Evolutionary conservation across 108 stramenopile genomes (phyloP).

Genomic region (Pseudonitzschia pungens): DNA sequence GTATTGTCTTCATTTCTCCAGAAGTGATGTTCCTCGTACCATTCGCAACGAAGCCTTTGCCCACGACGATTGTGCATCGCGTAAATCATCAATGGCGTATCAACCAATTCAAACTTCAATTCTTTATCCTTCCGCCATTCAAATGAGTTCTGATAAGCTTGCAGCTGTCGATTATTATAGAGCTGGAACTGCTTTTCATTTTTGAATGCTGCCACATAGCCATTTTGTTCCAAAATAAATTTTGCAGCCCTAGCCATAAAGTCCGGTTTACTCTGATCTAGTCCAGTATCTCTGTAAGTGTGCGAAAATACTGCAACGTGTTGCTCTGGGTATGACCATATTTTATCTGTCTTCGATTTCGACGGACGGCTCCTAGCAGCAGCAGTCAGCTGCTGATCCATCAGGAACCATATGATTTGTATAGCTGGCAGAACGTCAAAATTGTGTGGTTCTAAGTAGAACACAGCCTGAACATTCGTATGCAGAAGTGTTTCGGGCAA

Average conservation of each 20-base stretch:
- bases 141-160: constrained; percentile 48
- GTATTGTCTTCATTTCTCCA: constrained; percentile 49
- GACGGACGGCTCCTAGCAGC: neutral
- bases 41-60: constrained; percentile 61
- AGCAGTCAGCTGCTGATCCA: constrained; percentile 37
- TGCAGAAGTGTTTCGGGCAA: constrained; percentile 53
- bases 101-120: constrained; percentile 31
- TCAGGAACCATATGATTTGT: constrained; percentile 25
- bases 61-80: constrained; percentile 52
- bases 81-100: constrained; percentile 55
- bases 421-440: constrained; percentile 32
- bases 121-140: constrained; percentile 15
- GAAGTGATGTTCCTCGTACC: constrained; percentile 73
- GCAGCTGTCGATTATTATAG: constrained; percentile 30
- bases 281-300: constrained; percentile 2
- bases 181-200: constrained; percentile 17
- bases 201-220: neutral
- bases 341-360: neutral
- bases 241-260: constrained; percentile 13
- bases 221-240: constrained; percentile 19
- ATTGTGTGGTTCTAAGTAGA: constrained; percentile 49
- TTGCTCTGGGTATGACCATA: constrained; percentile 22
- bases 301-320: constrained; percentile 48
- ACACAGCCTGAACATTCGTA: constrained; percentile 45
- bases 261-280: constrained; percentile 21